Conservation (phyloP, 1,284 basidiomycete genomes). For the Cutaneotrichosporon sp. region DNA sequence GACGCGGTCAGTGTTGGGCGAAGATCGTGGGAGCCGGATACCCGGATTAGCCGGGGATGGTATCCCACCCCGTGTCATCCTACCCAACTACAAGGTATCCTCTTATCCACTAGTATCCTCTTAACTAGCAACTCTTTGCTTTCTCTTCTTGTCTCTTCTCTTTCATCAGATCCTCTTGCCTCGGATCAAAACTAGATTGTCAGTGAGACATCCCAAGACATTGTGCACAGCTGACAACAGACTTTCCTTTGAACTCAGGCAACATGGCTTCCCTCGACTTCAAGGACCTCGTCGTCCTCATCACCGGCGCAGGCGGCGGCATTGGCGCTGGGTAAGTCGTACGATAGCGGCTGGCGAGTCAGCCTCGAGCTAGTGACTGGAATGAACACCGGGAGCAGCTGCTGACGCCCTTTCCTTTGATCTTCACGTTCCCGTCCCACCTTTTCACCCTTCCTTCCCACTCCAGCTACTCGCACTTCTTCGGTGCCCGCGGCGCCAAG, state of each 20-base stretch:
- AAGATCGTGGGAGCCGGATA: background rate
- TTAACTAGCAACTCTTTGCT: background rate
- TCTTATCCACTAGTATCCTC: background rate
- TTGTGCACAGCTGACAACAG: background rate
- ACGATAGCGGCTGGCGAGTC: background rate
- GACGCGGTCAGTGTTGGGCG: background rate
- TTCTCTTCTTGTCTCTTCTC: slow-evolving; percentile 3
- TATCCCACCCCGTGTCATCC: background rate
- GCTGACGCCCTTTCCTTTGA: background rate
- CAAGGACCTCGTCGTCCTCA: slow-evolving; percentile 86
- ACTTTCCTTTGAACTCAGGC: background rate
- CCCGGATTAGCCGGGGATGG: background rate
- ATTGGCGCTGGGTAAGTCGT: slow-evolving; percentile 73
- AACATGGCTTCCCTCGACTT: slow-evolving; percentile 56
- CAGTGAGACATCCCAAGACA: background rate
- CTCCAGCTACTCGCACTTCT: slow-evolving; percentile 80
- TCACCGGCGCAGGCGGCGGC: slow-evolving; percentile 95
- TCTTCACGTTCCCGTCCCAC: background rate
- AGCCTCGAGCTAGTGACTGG: background rate
- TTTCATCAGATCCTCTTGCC: slow-evolving; percentile 1
- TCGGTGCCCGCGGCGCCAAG: slow-evolving; percentile 86
- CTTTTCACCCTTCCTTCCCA: background rate
- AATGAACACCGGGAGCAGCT: background rate
- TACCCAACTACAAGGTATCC: background rate
- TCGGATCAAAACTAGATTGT: slow-evolving; percentile 2